Percentiles rank a stretch among this genome's conserved stretches.
Evolutionary conservation across 2,329 filamentous ascomycete species (phyloP).

Genomic region (Hypoxylon sp.): DNA sequence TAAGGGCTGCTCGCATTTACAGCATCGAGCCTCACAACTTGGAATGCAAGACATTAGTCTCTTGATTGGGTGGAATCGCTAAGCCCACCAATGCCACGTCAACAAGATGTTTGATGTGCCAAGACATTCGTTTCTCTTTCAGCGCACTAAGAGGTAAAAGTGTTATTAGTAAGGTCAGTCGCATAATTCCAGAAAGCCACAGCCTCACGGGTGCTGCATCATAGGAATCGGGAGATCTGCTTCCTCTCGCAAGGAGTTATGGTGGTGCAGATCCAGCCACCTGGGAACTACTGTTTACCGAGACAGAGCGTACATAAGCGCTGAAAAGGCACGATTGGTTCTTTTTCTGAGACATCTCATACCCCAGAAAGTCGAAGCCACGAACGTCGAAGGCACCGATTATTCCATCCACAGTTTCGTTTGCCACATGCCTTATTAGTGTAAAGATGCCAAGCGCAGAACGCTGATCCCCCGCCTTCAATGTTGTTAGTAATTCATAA

Average conservation of each 20-base stretch:
- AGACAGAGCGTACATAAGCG: conserved; percentile 17
- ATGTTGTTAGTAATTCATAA: neutral
- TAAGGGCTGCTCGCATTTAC: conserved; percentile 17
- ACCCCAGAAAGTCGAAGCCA: conserved; percentile 3
- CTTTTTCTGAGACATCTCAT: conserved; percentile 29
- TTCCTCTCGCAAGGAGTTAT: conserved; percentile 29
- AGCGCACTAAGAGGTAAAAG: neutral
- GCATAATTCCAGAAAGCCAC: conserved; percentile 30
- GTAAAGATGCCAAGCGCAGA: conserved; percentile 27
- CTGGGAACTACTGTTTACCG: conserved; percentile 10
- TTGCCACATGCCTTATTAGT: neutral
- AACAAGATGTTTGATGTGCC: conserved; percentile 28
- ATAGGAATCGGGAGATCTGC: conserved; percentile 37
- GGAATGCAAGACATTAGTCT: conserved; percentile 19
- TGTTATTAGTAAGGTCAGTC: neutral
- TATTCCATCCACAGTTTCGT: conserved; percentile 6
- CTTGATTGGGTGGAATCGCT: conserved; percentile 14
- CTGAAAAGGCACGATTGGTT: conserved; percentile 28
- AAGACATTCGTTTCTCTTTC: conserved; percentile 15
- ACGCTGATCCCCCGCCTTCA: conserved; percentile 28
- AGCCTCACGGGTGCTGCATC: conserved; percentile 28
- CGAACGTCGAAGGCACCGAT: conserved; percentile 12
- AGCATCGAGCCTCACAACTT: conserved; percentile 26
- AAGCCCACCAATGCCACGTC: conserved; percentile 27
- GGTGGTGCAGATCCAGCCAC: conserved; percentile 29